Evolutionary conservation across 31 red algal species (phyloP).

Genomic region (Odonthalia washingtoniensis): DNA sequence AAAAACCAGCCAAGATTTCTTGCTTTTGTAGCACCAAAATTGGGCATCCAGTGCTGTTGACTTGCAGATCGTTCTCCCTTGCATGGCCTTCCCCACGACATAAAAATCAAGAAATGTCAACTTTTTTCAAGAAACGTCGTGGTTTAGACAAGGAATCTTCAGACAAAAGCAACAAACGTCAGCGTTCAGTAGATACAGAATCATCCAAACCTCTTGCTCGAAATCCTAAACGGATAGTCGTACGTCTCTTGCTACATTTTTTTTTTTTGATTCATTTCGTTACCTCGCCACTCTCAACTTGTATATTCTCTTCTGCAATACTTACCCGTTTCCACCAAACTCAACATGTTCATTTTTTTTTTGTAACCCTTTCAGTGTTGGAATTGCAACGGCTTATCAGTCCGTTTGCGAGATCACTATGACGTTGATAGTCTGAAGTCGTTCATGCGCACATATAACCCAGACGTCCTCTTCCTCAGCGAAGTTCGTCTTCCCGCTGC

Average conservation of each 20-base stretch:
- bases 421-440: slow-evolving; percentile 41
- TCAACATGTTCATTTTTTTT: background rate
- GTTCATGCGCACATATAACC: slow-evolving; percentile 41
- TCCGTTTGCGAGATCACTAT: slow-evolving; percentile 41
- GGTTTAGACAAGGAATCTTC: no score
- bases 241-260: background rate
- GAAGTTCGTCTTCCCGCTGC: slow-evolving; percentile 68
- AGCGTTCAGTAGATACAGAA: no score
- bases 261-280: background rate
- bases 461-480: slow-evolving; percentile 71
- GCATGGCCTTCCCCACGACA: no score
- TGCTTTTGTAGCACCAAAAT: no score
- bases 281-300: background rate
- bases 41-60: no score
- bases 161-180: no score
- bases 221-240: background rate
- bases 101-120: no score
- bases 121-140: no score
- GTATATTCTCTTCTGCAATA: background rate
- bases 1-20: no score
- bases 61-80: no score
- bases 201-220: no score
- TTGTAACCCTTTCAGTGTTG: slow-evolving; percentile 38
- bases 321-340: background rate
- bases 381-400: slow-evolving; percentile 78